Base-by-base conservation (phyloP, 169 alveolate species). In the Theileria parva region DNA sequence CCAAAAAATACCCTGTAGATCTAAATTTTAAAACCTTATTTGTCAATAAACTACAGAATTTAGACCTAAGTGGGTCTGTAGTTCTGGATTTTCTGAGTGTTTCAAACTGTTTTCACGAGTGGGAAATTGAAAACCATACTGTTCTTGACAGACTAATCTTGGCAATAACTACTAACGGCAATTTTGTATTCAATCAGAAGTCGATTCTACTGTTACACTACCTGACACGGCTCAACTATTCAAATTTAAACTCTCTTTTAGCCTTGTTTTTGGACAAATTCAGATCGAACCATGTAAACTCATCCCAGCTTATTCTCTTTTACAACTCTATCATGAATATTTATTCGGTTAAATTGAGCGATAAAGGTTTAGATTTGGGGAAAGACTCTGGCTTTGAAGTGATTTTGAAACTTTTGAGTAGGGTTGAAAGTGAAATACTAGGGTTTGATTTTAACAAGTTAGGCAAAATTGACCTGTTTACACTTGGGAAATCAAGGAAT, bases 81-180 rank as follows among this genome's bases (percentile, higher is more conserved):
- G 85, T 83, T 9, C 44, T 83, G 65, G 89, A 83, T 30, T 66
- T 60, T 37, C 50, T 83, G 37, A 83, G 86, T 28, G 17, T 83
- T 3, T 59, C 86, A 34, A 77, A 83, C 76, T 76, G 79, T 9
- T 21, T 83, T 11, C 32, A 59, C 27, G 25, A 19, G 30, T 83
- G 85, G 89, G 59, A 73, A 15, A 32, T 27, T 9, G 51, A 51
- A 12, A 61, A 57, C 59, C 59, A 51, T 25, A 0, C 2, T n/a
- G 6, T 59, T 25, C 30, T 73, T n/a, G 76, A 73, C 28, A 59
- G 70, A 73, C 9, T 53, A 21, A 48, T 73, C 19, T 7, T 4
- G 7, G 63, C 34, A 13, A 73, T 73, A 15, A 28, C 39, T 25
- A 57, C 67, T 12, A 66, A 66, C 44, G 53, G 77, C 28, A 75